Evolutionary conservation across 129 eudicot species (phyloP).

Genomic region (Gnaphalium uliginosum): DNA sequence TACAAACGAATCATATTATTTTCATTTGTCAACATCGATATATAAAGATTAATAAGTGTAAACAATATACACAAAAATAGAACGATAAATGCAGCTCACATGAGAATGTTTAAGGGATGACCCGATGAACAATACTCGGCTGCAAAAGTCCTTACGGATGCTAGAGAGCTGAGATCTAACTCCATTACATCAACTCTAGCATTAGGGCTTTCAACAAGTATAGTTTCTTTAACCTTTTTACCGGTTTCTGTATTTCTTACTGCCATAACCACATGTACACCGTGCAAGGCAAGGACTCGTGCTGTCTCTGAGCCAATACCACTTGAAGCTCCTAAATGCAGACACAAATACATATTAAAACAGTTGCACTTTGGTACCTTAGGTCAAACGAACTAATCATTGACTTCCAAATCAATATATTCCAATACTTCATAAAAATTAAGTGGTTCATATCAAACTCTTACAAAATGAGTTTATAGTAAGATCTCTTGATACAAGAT

Average conservation of each 20-base stretch:
- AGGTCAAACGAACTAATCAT: neutral
- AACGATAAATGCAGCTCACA: constrained; percentile 23
- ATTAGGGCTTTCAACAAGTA: constrained; percentile 46
- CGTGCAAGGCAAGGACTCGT: constrained; percentile 60
- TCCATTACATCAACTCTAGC: constrained; percentile 81
- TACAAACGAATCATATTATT: neutral
- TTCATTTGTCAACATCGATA: neutral
- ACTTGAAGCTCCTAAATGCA: constrained; percentile 69
- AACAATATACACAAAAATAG: neutral
- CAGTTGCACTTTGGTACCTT: neutral
- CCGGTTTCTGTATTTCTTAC: constrained; percentile 67
- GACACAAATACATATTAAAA: neutral
- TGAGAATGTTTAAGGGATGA: constrained; percentile 70
- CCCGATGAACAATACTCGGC: constrained; percentile 50
- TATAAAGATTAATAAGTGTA: neutral
- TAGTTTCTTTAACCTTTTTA: constrained; percentile 48
- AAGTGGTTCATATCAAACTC: neutral
- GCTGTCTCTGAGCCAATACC: constrained; percentile 74
- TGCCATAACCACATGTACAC: constrained; percentile 83
- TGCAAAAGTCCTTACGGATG: constrained; percentile 68
- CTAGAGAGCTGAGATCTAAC: constrained; percentile 66
- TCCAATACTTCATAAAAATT: neutral
- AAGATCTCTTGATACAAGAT: neutral
- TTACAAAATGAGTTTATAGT: neutral
- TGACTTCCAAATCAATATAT: neutral